These are phyloP conservation scores for Acer campestre DNA, from an alignment of 345 rosid species.

Conservation along the genomic window DNA sequence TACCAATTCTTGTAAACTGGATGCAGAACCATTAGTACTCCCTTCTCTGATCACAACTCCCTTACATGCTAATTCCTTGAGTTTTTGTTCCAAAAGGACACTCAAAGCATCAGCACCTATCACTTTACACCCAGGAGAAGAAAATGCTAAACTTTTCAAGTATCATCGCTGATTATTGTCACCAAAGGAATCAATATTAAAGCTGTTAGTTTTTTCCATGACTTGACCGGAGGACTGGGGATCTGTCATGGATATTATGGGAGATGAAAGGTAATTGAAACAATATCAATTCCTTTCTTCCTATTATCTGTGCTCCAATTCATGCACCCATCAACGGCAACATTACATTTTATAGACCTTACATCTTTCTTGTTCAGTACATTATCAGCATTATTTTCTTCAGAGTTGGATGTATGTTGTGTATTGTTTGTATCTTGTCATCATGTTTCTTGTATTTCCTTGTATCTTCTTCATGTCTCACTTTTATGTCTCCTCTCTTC, in stretches of 20 bases:
- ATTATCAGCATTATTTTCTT: too few species aligned
- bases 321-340: constrained; percentile 38
- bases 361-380: constrained; percentile 32
- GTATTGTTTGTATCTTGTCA: too few species aligned
- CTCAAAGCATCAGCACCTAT: constrained; percentile 59
- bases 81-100: constrained; percentile 73
- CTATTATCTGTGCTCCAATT: constrained; percentile 31
- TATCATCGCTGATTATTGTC: constrained; percentile 22
- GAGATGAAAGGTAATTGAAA: constrained; percentile 91
- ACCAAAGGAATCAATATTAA: constrained; percentile 22
- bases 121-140: constrained; percentile 44
- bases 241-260: constrained; percentile 47
- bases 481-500: too few species aligned
- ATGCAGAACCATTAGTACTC: constrained; percentile 34
- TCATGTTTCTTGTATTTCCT: too few species aligned
- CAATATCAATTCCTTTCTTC: constrained; percentile 62
- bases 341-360: constrained; percentile 44
- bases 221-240: constrained; percentile 32
- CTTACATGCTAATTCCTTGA: constrained; percentile 61
- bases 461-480: too few species aligned
- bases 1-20: constrained; percentile 37
- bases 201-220: constrained; percentile 30
- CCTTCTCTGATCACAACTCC: constrained; percentile 52
- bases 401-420: too few species aligned
- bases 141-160: constrained; percentile 30